Evolutionary conservation across 768 basidiomycete genomes (phyloP).

Genomic region (Lentinula aciculospora): DNA sequence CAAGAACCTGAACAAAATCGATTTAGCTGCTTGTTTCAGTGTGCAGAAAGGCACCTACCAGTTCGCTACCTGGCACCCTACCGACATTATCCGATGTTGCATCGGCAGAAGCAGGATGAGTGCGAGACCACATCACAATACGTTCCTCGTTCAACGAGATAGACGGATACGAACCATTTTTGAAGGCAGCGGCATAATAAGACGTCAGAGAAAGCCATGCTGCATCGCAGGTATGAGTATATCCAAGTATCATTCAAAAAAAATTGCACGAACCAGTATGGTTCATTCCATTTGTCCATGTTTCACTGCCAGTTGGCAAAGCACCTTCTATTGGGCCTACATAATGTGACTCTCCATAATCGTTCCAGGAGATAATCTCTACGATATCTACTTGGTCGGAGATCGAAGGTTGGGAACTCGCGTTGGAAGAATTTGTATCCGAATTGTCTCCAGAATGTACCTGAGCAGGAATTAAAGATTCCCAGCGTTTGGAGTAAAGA

Average conservation of each 20-base stretch:
- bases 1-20: constrained; percentile 40
- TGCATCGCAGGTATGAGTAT: constrained; percentile 14
- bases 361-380: constrained; percentile 66
- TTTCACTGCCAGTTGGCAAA: constrained; percentile 61
- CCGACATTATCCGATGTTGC: constrained; percentile 46
- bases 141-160: constrained; percentile 46
- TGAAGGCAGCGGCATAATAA: constrained; percentile 69
- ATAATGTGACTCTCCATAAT: constrained; percentile 77
- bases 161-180: constrained; percentile 56
- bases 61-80: constrained; percentile 49
- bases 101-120: constrained; percentile 51
- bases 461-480: constrained; percentile 51
- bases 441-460: background rate
- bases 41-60: constrained; percentile 31
- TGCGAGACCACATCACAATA: constrained; percentile 67
- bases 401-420: background rate
- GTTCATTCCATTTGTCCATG: constrained; percentile 66
- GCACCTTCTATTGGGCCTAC: constrained; percentile 71
- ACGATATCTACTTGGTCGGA: constrained; percentile 49
- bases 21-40: background rate
- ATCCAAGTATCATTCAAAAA: background rate
- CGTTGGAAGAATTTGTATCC: constrained; percentile 2
- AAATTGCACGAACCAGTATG: constrained; percentile 33
- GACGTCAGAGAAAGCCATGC: constrained; percentile 61
- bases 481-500: constrained; percentile 64